Evolutionary conservation across 1,284 basidiomycete genomes (phyloP).

Genomic region (Trichosporon faecale): DNA sequence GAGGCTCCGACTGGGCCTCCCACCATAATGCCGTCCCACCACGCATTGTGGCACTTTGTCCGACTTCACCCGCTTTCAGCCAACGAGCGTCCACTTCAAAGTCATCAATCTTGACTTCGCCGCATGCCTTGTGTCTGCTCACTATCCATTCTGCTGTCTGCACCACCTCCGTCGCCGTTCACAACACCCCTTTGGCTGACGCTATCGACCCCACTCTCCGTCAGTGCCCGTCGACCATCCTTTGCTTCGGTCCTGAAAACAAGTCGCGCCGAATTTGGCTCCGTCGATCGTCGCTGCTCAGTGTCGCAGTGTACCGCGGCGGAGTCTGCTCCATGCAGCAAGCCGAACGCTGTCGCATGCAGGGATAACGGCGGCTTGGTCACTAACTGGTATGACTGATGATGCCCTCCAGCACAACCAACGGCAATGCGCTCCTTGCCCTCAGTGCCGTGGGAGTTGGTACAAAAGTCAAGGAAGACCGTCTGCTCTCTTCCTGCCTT

Average conservation of each 20-base stretch:
- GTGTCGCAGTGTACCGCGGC: too few species aligned
- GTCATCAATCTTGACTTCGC: neutral
- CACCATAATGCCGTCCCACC: conserved; percentile 1
- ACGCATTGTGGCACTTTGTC: conserved; percentile 1
- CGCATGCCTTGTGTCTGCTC: neutral
- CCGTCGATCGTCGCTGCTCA: neutral
- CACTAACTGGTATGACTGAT: too few species aligned
- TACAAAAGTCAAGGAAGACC: too few species aligned
- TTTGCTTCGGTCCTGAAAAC: neutral
- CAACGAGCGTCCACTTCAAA: neutral
- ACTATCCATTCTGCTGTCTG: neutral
- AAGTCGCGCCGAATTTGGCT: neutral
- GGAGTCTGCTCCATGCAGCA: too few species aligned
- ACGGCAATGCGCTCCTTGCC: too few species aligned
- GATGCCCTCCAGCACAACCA: too few species aligned
- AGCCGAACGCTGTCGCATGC: too few species aligned
- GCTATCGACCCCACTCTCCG: neutral
- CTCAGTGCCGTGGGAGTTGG: too few species aligned
- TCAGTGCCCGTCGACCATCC: neutral
- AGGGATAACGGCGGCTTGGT: too few species aligned
- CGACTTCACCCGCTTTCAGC: neutral
- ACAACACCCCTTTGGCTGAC: neutral
- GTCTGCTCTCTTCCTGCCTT: too few species aligned
- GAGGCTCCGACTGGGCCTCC: neutral
- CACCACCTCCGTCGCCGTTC: neutral